Conservation (phyloP, 306 rosid genomes). For the Elaeagnus macrophylla region DNA sequence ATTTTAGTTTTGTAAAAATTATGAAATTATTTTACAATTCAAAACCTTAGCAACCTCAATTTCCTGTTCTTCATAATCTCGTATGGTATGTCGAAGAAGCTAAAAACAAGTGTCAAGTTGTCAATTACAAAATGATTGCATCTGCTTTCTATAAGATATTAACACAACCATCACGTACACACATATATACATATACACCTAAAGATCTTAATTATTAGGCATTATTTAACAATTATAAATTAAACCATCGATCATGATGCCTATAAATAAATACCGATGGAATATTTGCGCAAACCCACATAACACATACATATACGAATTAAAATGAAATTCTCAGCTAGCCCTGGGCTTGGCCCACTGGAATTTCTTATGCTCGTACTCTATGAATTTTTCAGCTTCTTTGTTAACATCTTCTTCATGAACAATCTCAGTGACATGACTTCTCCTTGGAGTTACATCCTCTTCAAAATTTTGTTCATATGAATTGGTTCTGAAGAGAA, state of each 20-base stretch:
- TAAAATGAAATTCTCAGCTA: too few relatives aligned
- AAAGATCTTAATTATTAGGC: not conserved
- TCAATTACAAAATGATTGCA: too few relatives aligned
- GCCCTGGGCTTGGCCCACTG: slow-evolving; percentile 11
- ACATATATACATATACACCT: too few relatives aligned
- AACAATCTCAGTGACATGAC: not conserved
- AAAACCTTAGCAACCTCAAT: too few relatives aligned
- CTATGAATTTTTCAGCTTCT: slow-evolving; percentile 58
- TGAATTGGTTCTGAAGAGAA: slow-evolving; percentile 5
- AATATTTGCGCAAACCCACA: not conserved
- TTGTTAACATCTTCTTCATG: slow-evolving; percentile 28
- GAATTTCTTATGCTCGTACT: slow-evolving; percentile 45
- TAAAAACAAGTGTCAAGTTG: too few relatives aligned
- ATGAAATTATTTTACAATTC: too few relatives aligned
- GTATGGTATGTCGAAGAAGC: too few relatives aligned
- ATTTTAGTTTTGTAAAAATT: too few relatives aligned
- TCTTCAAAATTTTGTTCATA: slow-evolving; percentile 10
- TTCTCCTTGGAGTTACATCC: not conserved
- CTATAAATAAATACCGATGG: slow-evolving; percentile 11
- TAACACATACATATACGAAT: not conserved
- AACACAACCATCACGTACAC: too few relatives aligned
- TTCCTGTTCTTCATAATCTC: too few relatives aligned
- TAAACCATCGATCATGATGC: not conserved
- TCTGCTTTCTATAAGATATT: too few relatives aligned
- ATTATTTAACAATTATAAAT: not conserved